Percentiles rank a stretch among this genome's conserved stretches.
phyloP scores from a whole-genome alignment of 805 yeast species.

The Wickerhamiella hasegawae region DNA sequence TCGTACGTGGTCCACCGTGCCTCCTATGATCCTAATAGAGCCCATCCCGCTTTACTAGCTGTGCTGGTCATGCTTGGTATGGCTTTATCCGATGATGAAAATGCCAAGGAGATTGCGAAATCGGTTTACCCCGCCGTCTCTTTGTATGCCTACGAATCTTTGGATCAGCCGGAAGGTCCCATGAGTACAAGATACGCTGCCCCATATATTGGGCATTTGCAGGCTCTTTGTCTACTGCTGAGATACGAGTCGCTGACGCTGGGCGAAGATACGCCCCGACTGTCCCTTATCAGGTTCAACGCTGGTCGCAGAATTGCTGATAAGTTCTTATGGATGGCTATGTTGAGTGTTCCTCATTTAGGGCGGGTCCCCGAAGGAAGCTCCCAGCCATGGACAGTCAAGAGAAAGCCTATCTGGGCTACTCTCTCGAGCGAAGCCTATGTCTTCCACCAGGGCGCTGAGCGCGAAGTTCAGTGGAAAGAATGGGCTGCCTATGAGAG shows the following conservation, averaged over 20 bases:
- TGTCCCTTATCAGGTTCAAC: conserved; percentile 5
- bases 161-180: conserved; percentile 6
- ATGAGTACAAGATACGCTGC: conserved; percentile 5
- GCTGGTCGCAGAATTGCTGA: conserved; percentile 14
- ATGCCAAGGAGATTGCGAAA: conserved; percentile 9
- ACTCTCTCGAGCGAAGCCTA: conserved; percentile 14
- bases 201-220: conserved; percentile 15
- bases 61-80: conserved; percentile 18
- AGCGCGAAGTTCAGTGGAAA: conserved; percentile 25
- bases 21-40: conserved; percentile 15
- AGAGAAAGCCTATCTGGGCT: conserved; percentile 16
- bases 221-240: conserved; percentile 18
- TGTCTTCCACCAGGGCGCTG: conserved; percentile 16
- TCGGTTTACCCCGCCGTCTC: conserved; percentile 12
- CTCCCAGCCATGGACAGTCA: neutral
- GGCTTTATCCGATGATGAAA: conserved; percentile 12
- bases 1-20: conserved; percentile 16
- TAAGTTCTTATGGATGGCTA: conserved; percentile 12
- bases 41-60: conserved; percentile 16
- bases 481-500: conserved; percentile 33
- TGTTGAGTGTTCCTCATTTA: conserved; percentile 13
- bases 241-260: conserved; percentile 17
- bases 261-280: conserved; percentile 9
- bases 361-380: neutral
- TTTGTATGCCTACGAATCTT: conserved; percentile 12